Base-by-base conservation (phyloP, 106 monocot species). In the Acanthochlamys bracteata region DNA sequence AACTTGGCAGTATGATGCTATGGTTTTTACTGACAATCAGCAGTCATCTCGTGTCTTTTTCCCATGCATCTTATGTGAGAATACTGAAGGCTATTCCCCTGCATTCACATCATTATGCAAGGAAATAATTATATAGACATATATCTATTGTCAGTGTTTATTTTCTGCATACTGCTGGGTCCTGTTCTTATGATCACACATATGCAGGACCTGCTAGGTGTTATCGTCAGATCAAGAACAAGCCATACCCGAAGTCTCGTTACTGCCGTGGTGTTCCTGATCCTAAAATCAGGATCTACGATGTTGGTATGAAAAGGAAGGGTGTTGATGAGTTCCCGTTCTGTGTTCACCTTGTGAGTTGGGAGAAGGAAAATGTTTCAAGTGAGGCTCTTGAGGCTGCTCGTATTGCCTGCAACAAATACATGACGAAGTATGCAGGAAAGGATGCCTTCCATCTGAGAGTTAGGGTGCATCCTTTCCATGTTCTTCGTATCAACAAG, bases 191-290 rank as follows among this genome's bases (percentile, higher is more conserved):
- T 41, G 4, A 20, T 64, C 49, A 49, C 4, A 58, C n/a, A 13
- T 51, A 23, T 73, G 45, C 69, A 83, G 78, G 86, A 62, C 86
- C 86, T 57, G 86, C 86, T 11, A 75, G 86, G 43, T 86, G 86
- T 46, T 86, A 86, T 55, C 79, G 86, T 17, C 86, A 86, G 73
- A 86, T 86, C 60, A 86, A 86, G 82, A 86, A 86, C 76, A 92
- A 92, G 74, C 92, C 92, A 0, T 92, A 92, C 61, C 92, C 92
- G 1, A 92, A 92, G 54, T 92, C 92, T 23, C 67, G 92, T 4
- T 92, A 79, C 68, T 92, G 92, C 72, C 86, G 92, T 72, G 92
- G 92, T 71, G 92, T 92, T 13, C 92, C 92, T 9, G 92, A 92
- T 57, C 82, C 86, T 0, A 86, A 87, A 69, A 87, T 92, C 63